These are phyloP conservation scores for Parathielavia appendiculata DNA, from an alignment of 495 filamentous ascomycete genomes.

Conservation along the genomic window DNA sequence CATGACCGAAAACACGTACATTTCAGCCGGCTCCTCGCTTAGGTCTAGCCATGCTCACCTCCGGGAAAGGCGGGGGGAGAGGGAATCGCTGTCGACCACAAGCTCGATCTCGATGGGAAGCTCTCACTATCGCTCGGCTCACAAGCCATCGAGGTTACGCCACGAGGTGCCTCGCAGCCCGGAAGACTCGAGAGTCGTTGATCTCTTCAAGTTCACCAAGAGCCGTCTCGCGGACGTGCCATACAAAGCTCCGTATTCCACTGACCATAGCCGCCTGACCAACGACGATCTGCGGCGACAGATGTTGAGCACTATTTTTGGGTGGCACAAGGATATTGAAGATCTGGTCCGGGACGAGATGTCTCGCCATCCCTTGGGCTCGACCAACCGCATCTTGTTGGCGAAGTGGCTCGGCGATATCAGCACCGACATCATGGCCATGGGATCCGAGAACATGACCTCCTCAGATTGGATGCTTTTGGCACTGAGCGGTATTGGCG, in stretches of 20 bases:
- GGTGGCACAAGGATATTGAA: conserved; percentile 84
- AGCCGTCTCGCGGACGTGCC: conserved; percentile 73
- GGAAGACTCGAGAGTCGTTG: conserved; percentile 54
- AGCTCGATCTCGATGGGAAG: conserved; percentile 57
- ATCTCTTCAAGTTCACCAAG: conserved; percentile 64
- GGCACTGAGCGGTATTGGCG: conserved; percentile 81
- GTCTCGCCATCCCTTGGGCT: conserved; percentile 63
- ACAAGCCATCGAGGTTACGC: conserved; percentile 65
- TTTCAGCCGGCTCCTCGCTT: conserved; percentile 57
- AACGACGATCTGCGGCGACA: conserved; percentile 81
- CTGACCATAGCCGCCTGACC: conserved; percentile 61
- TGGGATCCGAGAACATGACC: conserved; percentile 73
- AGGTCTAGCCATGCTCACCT: conserved; percentile 37
- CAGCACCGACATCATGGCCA: conserved; percentile 73
- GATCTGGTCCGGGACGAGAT: conserved; percentile 84
- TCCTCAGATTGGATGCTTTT: conserved; percentile 96
- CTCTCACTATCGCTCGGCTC: conserved; percentile 57
- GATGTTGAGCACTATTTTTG: conserved; percentile 93
- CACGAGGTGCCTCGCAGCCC: conserved; percentile 72
- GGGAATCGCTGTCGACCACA: conserved; percentile 55
- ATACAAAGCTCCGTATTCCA: conserved; percentile 59
- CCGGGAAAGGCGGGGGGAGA: conserved; percentile 34
- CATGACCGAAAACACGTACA: conserved; percentile 55
- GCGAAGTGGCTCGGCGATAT: conserved; percentile 90
- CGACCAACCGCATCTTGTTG: conserved; percentile 70